A percentile compares a stretch with the other conserved stretches of the same genome.
These are phyloP conservation scores for Fusarium graminum DNA, from an alignment of 2,329 filamentous ascomycete species.

Conservation along the genomic window DNA sequence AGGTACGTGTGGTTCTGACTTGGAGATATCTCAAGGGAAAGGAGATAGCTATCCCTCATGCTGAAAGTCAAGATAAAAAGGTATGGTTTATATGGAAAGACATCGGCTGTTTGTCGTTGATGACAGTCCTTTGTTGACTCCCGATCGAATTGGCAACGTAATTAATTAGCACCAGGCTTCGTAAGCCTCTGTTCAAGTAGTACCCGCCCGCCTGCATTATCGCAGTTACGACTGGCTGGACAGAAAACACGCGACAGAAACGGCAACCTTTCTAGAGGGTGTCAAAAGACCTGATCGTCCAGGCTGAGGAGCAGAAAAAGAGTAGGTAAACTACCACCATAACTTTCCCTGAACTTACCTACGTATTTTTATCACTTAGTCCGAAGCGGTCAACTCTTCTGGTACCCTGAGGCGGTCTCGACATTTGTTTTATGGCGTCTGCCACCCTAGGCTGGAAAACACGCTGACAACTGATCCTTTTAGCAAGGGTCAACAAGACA, in stretches of 20 bases:
- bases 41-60: not conserved
- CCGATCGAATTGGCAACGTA: constrained; percentile 7
- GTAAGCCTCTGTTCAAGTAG: constrained; percentile 20
- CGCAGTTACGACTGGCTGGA: constrained; percentile 6
- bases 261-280: not conserved
- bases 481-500: constrained; percentile 38
- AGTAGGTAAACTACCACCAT: too few relatives aligned
- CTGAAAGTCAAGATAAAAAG: not conserved
- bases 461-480: constrained; percentile 35
- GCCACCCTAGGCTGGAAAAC: constrained; percentile 9
- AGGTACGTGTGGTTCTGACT: not conserved
- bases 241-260: constrained; percentile 30
- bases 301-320: too few relatives aligned
- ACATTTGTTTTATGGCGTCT: constrained; percentile 15
- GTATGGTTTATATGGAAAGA: not conserved
- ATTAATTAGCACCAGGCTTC: constrained; percentile 24
- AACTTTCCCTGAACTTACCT: too few relatives aligned
- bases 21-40: not conserved
- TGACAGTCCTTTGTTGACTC: not conserved
- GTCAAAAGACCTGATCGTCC: not conserved
- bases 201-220: constrained; percentile 12
- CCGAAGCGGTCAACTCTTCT: too few relatives aligned
- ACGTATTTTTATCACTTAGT: too few relatives aligned
- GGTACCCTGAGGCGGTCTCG: not conserved
- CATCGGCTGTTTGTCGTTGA: not conserved